Conservation (phyloP, 2,329 filamentous ascomycete genomes). For the Fusarium ambrosium region DNA sequence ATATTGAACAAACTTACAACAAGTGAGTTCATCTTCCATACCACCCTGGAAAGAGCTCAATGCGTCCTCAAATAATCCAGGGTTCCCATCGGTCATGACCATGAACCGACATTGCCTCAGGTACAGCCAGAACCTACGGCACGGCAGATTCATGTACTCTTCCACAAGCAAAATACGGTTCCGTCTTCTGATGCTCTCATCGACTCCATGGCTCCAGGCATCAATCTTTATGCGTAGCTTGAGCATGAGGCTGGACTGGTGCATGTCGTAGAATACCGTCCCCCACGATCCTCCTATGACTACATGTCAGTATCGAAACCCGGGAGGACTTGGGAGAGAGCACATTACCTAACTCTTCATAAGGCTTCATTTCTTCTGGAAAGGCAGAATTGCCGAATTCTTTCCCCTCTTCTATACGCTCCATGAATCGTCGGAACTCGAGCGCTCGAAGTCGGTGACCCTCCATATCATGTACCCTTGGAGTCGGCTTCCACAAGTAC, state of each 20-base stretch:
- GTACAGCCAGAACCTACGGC: conserved; percentile 8
- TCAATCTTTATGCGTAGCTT: conserved; percentile 16
- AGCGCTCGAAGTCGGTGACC: background rate
- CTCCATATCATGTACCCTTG: background rate
- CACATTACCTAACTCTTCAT: background rate
- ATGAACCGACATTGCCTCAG: background rate
- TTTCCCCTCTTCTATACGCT: background rate
- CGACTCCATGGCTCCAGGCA: conserved; percentile 14
- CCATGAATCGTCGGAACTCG: background rate
- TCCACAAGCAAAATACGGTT: conserved; percentile 1
- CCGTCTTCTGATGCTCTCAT: background rate
- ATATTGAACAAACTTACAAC: background rate
- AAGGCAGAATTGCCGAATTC: too few species aligned
- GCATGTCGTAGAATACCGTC: background rate
- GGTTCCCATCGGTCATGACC: background rate
- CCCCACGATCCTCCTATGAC: background rate
- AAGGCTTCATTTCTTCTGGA: background rate
- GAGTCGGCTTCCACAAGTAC: background rate
- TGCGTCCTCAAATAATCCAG: background rate
- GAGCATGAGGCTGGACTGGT: conserved; percentile 4
- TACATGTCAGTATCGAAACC: background rate
- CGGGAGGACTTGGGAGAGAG: too few species aligned
- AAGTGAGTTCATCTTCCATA: background rate
- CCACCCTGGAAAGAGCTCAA: background rate
- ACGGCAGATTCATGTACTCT: background rate